Evolutionary conservation across 1,284 basidiomycete species (phyloP).

Genomic region (Trichosporon sp.): DNA sequence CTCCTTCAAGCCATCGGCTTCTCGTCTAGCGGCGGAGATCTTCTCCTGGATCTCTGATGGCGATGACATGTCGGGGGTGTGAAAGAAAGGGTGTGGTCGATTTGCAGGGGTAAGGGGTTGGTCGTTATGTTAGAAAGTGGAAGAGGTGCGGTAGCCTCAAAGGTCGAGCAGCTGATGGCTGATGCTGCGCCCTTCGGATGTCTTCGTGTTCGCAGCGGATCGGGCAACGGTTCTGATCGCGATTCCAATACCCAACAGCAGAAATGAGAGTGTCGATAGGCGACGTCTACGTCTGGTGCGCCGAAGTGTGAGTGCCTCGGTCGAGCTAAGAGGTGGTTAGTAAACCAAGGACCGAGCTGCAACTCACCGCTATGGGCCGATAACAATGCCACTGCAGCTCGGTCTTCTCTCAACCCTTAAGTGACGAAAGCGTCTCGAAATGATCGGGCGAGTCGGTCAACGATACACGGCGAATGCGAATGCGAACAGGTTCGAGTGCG

Average conservation of each 20-base stretch:
- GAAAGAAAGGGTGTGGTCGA: background rate
- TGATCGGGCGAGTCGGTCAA: background rate
- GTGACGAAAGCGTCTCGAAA: background rate
- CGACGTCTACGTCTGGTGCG: background rate
- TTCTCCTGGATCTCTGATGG: constrained; percentile 82
- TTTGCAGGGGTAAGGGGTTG: background rate
- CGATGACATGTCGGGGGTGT: constrained; percentile 6
- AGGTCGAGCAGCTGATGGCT: background rate
- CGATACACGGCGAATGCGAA: background rate
- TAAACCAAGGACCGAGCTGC: background rate
- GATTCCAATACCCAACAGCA: background rate
- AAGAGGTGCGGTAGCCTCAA: background rate
- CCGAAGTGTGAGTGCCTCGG: background rate
- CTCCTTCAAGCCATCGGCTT: constrained; percentile 94
- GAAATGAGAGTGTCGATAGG: background rate
- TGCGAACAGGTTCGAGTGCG: background rate
- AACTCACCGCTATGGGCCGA: background rate
- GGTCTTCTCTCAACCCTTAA: background rate
- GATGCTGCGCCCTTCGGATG: background rate
- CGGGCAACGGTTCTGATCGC: background rate
- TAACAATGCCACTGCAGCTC: background rate
- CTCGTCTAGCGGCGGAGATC: constrained; percentile 91
- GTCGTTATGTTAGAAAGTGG: background rate
- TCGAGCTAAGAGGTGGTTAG: background rate
- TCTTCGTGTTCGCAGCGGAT: background rate